Percentiles rank a stretch among this genome's conserved stretches.
Conservation (phyloP, 768 basidiomycete genomes). For the Podaxis carcinomalis region DNA sequence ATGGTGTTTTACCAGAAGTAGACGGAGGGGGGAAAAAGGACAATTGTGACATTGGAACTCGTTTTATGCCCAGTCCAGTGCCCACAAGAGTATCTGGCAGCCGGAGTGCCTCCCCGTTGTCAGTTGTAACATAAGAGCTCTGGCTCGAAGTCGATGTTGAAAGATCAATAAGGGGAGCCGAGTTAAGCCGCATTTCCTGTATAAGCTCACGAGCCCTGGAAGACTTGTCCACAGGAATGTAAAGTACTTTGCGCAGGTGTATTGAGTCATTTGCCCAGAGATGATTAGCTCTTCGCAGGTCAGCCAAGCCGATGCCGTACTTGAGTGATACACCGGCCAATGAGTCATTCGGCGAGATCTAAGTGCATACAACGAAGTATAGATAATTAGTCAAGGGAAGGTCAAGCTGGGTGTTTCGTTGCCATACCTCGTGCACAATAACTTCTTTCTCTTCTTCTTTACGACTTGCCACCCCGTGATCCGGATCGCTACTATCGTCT, state of each 20-base stretch:
- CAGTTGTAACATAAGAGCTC: neutral
- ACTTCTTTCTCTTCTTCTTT: slow-evolving; percentile 45
- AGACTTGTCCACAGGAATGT: slow-evolving; percentile 69
- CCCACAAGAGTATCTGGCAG: slow-evolving; percentile 17
- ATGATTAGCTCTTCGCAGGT: slow-evolving; percentile 84
- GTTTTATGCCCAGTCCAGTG: slow-evolving; percentile 29
- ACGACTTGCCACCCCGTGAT: slow-evolving; percentile 10
- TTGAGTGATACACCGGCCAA: slow-evolving; percentile 84
- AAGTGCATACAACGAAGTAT: slow-evolving; percentile 6
- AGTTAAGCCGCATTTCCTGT: slow-evolving; percentile 12
- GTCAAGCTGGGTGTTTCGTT: neutral
- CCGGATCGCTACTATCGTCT: slow-evolving; percentile 15
- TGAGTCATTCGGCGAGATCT: slow-evolving; percentile 76
- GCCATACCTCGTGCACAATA: slow-evolving; percentile 54
- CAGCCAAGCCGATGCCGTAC: slow-evolving; percentile 81
- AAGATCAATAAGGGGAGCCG: neutral
- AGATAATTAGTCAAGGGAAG: neutral
- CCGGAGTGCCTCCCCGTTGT: slow-evolving; percentile 1
- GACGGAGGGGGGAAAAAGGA: slow-evolving; percentile 53
- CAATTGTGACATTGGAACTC: slow-evolving; percentile 46
- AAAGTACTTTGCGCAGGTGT: slow-evolving; percentile 77
- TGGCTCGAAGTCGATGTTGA: slow-evolving; percentile 11
- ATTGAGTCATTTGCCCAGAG: slow-evolving; percentile 93
- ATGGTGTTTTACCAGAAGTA: slow-evolving; percentile 17
- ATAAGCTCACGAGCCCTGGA: slow-evolving; percentile 37